Conservation (phyloP, 495 filamentous ascomycete species). For the Annulohypoxylon nitens region DNA sequence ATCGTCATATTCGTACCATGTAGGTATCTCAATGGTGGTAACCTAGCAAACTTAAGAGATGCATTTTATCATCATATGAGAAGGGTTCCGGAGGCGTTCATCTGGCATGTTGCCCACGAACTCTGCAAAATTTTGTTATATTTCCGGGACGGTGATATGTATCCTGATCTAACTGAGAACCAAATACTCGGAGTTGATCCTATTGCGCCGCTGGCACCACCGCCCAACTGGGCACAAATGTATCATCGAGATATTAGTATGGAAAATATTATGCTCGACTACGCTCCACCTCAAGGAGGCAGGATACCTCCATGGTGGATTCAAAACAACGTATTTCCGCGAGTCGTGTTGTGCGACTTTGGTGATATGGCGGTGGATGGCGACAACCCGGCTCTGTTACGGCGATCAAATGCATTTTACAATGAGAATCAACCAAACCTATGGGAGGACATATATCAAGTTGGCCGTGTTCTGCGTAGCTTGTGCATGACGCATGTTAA, state of each 20-base stretch:
- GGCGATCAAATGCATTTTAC: not conserved
- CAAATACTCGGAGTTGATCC: too few species aligned
- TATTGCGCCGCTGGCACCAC: too few species aligned
- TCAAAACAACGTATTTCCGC: conserved; percentile 11
- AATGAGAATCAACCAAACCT: not conserved
- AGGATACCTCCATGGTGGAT: not conserved
- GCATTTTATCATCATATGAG: not conserved
- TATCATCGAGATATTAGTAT: conserved; percentile 12
- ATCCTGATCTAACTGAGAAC: too few species aligned
- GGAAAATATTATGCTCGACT: conserved; percentile 16
- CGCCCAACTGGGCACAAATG: not conserved
- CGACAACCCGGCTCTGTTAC: not conserved
- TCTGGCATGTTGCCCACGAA: conserved; percentile 24
- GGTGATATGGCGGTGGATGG: not conserved
- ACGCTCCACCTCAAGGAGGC: not conserved
- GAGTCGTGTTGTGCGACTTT: conserved; percentile 5
- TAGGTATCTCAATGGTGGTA: conserved; percentile 25
- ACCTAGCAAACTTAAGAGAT: not conserved
- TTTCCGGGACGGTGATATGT: not conserved
- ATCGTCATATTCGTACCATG: not conserved
- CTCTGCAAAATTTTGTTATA: not conserved
- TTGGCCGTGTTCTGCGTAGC: conserved; percentile 18
- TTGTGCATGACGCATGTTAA: conserved; percentile 28
- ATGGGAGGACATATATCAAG: conserved; percentile 22
- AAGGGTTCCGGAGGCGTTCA: conserved; percentile 17